phyloP scores from a whole-genome alignment of 768 basidiomycete genomes.

The Polyporus arcularius region DNA sequence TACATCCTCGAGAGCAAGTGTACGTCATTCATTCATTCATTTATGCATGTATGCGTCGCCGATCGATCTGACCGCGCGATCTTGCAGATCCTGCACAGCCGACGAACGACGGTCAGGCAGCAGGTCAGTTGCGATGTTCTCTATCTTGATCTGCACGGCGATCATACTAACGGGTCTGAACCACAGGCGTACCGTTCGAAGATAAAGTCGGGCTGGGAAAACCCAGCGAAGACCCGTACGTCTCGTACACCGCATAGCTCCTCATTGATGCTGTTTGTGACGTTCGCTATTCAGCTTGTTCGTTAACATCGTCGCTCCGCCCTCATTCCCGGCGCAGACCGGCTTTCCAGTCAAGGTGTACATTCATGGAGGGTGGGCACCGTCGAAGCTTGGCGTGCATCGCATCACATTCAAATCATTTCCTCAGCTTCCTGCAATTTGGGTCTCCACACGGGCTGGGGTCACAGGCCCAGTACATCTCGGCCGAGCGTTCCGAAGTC shows the following conservation, averaged over 20 bases:
- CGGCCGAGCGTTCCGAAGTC: conserved; percentile 64
- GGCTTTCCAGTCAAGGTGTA: conserved; percentile 70
- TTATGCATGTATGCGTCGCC: background rate
- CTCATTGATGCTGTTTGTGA: background rate
- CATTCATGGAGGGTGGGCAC: conserved; percentile 70
- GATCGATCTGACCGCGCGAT: background rate
- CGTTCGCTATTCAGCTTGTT: conserved; percentile 46
- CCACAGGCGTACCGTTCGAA: conserved; percentile 45
- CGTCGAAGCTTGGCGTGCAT: background rate
- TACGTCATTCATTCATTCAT: conserved; percentile 33
- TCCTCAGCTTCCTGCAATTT: conserved; percentile 69
- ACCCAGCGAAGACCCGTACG: conserved; percentile 73
- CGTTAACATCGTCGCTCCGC: conserved; percentile 64
- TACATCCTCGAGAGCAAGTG: conserved; percentile 62
- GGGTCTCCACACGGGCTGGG: conserved; percentile 68
- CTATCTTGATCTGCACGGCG: background rate
- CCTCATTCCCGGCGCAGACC: conserved; percentile 44
- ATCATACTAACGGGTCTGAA: background rate
- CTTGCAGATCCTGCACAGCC: conserved; percentile 61
- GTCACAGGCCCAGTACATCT: conserved; percentile 66
- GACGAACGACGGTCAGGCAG: conserved; percentile 62
- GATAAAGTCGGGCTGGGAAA: conserved; percentile 68
- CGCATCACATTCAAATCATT: background rate
- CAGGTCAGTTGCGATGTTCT: conserved; percentile 36
- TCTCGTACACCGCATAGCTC: background rate